Conservation (phyloP, 495 filamentous ascomycete species). For the Neurospora discreta region DNA sequence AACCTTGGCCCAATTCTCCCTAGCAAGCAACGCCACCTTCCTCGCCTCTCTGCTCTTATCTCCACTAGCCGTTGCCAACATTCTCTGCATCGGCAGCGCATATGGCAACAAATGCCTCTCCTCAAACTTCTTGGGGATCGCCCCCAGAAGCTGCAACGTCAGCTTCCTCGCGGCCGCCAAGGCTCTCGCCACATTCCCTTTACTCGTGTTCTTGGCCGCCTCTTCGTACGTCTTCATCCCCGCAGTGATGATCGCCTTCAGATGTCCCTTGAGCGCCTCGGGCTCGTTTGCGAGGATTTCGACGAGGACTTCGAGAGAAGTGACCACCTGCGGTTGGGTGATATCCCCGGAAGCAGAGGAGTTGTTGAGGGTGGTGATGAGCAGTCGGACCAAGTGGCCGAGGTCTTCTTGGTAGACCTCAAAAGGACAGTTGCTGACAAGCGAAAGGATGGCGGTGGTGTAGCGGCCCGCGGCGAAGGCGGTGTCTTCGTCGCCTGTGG, state of each 20-base stretch:
- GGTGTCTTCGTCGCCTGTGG: conserved; percentile 3
- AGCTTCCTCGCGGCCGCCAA: conserved; percentile 19
- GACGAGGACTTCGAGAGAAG: conserved; percentile 28
- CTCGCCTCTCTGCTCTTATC: conserved; percentile 34
- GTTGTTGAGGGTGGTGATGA: conserved; percentile 23
- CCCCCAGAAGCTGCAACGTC: conserved; percentile 27
- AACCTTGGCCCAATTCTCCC: conserved; percentile 28
- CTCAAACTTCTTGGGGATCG: conserved; percentile 30
- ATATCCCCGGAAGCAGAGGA: conserved; percentile 5
- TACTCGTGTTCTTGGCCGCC: conserved; percentile 5
- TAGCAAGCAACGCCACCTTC: conserved; percentile 27
- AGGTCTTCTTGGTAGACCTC: conserved; percentile 30
- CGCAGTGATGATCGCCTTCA: conserved; percentile 25
- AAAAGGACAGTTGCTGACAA: conserved; percentile 30
- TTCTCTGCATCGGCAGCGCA: conserved; percentile 23
- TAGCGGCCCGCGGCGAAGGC: conserved; percentile 12
- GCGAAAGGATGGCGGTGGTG: conserved; percentile 21
- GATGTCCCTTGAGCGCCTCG: conserved; percentile 21
- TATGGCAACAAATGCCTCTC: conserved; percentile 24
- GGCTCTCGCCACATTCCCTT: background rate
- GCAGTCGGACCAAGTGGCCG: conserved; percentile 23
- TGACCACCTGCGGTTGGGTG: conserved; percentile 11
- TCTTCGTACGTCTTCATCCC: conserved; percentile 18
- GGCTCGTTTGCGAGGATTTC: conserved; percentile 28
- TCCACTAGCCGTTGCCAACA: conserved; percentile 31